Conservation (phyloP, 2,329 filamentous ascomycete species). For the Fusarium sp. region DNA sequence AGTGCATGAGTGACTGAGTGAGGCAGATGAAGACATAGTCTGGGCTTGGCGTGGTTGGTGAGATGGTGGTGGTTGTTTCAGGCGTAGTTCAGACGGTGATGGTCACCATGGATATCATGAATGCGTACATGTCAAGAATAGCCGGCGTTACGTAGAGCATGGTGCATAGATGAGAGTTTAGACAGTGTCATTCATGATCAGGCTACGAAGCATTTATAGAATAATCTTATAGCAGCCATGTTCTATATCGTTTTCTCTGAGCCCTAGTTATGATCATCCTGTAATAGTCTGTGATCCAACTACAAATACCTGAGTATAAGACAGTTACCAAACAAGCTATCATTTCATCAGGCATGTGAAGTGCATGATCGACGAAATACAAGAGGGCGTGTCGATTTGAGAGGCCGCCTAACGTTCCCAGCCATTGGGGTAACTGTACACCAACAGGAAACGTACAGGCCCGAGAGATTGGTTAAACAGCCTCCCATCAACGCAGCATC, state of each 20-base stretch:
- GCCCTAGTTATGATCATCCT: neutral
- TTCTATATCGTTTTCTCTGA: too few relatives aligned
- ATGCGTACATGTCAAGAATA: neutral
- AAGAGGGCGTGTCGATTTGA: slow-evolving; percentile 29
- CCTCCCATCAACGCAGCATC: neutral
- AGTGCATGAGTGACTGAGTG: neutral
- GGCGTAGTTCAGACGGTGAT: neutral
- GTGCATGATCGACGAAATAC: slow-evolving; percentile 34
- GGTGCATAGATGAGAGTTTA: neutral
- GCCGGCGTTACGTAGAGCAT: neutral
- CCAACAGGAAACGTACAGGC: slow-evolving; percentile 1
- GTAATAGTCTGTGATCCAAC: too few relatives aligned
- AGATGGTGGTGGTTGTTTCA: neutral
- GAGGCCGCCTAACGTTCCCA: slow-evolving; percentile 4
- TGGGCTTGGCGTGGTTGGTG: slow-evolving; percentile 5
- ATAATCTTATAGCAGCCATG: neutral
- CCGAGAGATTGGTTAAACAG: neutral
- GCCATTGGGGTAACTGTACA: slow-evolving; percentile 4
- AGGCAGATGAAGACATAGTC: neutral
- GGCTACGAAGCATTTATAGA: neutral
- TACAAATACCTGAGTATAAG: neutral
- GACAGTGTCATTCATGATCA: neutral
- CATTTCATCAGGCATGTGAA: slow-evolving; percentile 15
- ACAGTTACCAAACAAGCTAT: neutral
- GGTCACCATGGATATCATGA: neutral